Base-by-base conservation (phyloP, 345 rosid species). In the Anacardium occidentale region DNA sequence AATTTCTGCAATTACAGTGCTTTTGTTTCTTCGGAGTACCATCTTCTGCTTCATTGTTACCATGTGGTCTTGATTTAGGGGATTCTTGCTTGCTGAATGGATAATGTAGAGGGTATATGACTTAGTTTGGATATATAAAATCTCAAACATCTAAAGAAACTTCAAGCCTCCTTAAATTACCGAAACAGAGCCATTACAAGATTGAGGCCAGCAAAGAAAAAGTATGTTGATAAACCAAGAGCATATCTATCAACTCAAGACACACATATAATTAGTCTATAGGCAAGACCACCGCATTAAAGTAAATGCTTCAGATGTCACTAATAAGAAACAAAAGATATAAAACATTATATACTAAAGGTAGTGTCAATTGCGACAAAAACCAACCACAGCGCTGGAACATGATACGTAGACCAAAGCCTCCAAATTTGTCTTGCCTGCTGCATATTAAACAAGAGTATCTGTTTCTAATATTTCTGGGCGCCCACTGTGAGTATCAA, bases 1-100 rank as follows among this genome's bases (percentile, higher is more conserved):
- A 86, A 73, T 77, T 80, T 79, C 85, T 91, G 83, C 98, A 93
- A 67, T 85, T 91, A 66, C 97, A 93, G 66, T 79, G 91, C 79
- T 74, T 93, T 70, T 75, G 81, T 79, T 88, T 91, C 83, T 77
- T 87, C 21, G 89, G 94, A 55, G 88, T 86, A 68, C 59, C 78
- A 58, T 89, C 93, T 64, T 83, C 82, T n/a, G 75, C 78, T 42
- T 88, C 91, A 66, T 47, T 42, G 78, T 52, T 75, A 22, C 20
- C 22, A 44, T 71, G 75, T 7, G 54, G 79, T 40, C 76, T 74
- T 70, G 87, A 59, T 32, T 65, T 73, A 42, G 84, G 86, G 52
- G 88, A 78, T 40, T 86, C 88, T 76, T 77, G 87, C 71, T 79
- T 79, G 70, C 92, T 87, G 76, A 75, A 20, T 22, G 10, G 48